A percentile compares a stretch with the other conserved stretches of the same genome.
These are phyloP conservation scores for Sporothrix inflata DNA, from an alignment of 2,329 filamentous ascomycete species.

Conservation along the genomic window DNA sequence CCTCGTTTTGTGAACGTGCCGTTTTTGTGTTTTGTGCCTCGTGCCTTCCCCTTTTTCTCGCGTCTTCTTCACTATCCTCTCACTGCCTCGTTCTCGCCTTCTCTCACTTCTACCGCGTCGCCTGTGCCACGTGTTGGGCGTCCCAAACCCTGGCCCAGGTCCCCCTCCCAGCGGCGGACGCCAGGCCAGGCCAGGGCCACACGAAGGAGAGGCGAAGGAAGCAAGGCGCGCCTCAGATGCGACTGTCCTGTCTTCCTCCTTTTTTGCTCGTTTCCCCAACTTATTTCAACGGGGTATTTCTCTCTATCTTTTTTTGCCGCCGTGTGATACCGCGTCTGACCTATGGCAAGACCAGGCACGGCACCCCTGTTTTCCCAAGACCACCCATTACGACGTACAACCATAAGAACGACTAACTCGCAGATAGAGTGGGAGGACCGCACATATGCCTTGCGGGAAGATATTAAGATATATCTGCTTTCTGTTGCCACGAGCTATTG, in stretches of 20 bases:
- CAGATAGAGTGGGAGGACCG: background rate
- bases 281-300: background rate
- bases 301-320: slow-evolving; percentile 11
- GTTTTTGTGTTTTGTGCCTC: background rate
- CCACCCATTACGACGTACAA: background rate
- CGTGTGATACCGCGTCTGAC: slow-evolving; percentile 22
- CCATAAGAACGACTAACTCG: background rate
- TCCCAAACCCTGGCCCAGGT: slow-evolving; percentile 10
- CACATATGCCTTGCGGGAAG: background rate
- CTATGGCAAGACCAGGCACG: slow-evolving; percentile 20
- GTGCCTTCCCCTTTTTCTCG: background rate
- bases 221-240: background rate
- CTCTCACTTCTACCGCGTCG: background rate
- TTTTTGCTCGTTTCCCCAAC: background rate
- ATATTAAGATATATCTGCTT: background rate
- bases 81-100: background rate
- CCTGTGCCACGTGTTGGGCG: slow-evolving; percentile 17
- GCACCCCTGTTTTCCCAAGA: background rate
- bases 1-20: background rate
- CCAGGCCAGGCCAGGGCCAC: background rate
- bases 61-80: background rate
- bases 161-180: background rate
- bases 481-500: background rate
- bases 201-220: background rate
- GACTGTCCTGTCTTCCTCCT: background rate